These are phyloP conservation scores for Aegle marmelos DNA, from an alignment of 345 rosid genomes.

Conservation along the genomic window DNA sequence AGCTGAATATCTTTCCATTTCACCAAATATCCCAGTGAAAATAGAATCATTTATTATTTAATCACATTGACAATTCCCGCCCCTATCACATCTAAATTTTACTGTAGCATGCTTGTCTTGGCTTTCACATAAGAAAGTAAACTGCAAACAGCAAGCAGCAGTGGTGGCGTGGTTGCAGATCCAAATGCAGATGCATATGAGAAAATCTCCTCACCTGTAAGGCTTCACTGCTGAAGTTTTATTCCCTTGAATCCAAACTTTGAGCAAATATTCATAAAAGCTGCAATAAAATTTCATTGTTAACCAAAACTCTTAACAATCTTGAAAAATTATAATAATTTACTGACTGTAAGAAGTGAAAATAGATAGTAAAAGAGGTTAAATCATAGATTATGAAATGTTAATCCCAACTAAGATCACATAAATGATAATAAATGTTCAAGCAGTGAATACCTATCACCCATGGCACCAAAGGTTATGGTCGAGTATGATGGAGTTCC, in stretches of 20 bases:
- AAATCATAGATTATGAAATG: not conserved
- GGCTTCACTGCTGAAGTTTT: conserved; percentile 67
- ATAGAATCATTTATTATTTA: not conserved
- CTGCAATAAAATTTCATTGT: conserved; percentile 37
- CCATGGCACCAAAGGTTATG: conserved; percentile 99
- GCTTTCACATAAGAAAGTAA: not conserved
- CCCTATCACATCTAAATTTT: not conserved
- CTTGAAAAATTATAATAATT: not conserved
- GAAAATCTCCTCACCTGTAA: conserved; percentile 58
- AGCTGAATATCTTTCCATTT: not conserved
- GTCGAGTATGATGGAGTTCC: conserved; percentile 60
- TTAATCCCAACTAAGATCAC: not conserved
- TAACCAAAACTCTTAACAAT: not conserved
- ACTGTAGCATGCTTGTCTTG: not conserved
- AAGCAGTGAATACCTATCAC: conserved; percentile 72
- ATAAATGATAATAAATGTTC: not conserved
- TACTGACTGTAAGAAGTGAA: not conserved
- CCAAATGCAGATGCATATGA: not conserved
- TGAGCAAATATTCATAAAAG: conserved; percentile 97
- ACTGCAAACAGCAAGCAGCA: not conserved
- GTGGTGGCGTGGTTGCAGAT: not conserved
- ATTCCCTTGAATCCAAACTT: conserved; percentile 97
- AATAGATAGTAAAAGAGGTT: not conserved
- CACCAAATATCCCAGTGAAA: not conserved
- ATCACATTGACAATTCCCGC: not conserved